A percentile compares a stretch with the other conserved stretches of the same genome.
Evolutionary conservation across 352 stramenopile genomes (phyloP).

Genomic region (Saprolegnia diclina): DNA sequence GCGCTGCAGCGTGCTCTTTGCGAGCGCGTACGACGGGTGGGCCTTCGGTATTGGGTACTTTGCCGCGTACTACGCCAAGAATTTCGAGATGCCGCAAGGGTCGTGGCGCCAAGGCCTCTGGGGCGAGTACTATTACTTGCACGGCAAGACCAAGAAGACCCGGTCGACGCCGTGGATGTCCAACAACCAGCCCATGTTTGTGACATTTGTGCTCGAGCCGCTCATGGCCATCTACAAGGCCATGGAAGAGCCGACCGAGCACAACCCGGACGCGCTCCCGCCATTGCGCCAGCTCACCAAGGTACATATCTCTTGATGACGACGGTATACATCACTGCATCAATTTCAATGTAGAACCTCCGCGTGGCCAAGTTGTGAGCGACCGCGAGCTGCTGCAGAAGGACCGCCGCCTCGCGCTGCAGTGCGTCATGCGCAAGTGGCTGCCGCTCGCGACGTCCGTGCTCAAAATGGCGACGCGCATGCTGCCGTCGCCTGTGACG

Average conservation of each 20-base stretch:
- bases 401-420: constrained; percentile 54
- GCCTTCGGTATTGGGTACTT: constrained; percentile 87
- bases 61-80: constrained; percentile 64
- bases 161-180: constrained; percentile 66
- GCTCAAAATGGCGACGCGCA: constrained; percentile 86
- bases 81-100: constrained; percentile 54
- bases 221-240: constrained; percentile 87
- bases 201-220: constrained; percentile 86
- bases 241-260: constrained; percentile 38
- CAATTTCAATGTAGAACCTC: constrained; percentile 36
- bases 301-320: constrained; percentile 30
- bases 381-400: constrained; percentile 67
- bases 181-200: constrained; percentile 86
- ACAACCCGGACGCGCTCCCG: constrained; percentile 36
- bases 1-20: constrained; percentile 92
- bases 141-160: constrained; percentile 87
- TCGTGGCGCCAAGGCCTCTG: constrained; percentile 80
- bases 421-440: constrained; percentile 85
- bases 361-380: constrained; percentile 57
- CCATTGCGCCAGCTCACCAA: constrained; percentile 52
- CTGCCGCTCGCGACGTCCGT: constrained; percentile 81
- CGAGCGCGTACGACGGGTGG: constrained; percentile 88
- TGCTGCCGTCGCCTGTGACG: constrained; percentile 63
- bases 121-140: constrained; percentile 89
- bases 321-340: constrained; percentile 23